A percentile compares a stretch with the other conserved stretches of the same genome.
Conservation (phyloP, 1,284 basidiomycete species). For the Exobasidium cylindrosporum region DNA sequence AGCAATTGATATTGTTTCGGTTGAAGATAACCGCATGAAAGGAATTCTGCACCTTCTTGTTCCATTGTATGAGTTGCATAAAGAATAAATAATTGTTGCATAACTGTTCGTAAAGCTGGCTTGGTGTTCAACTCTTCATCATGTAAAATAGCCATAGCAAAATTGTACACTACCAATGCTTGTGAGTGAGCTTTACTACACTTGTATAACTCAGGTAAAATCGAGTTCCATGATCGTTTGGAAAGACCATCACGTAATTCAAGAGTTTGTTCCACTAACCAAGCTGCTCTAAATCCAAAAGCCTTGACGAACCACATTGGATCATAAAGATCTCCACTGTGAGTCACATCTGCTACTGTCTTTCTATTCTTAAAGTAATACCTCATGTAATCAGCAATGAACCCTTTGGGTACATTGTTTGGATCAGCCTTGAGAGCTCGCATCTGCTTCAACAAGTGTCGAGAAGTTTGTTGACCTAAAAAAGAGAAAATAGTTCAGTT, state of each 20-base stretch:
- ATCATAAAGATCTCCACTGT: constrained; percentile 44
- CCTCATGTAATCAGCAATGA: constrained; percentile 54
- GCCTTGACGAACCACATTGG: constrained; percentile 54
- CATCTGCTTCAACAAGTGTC: constrained; percentile 56
- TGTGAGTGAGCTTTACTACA: constrained; percentile 46
- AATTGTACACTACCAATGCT: constrained; percentile 54
- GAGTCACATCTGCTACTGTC: constrained; percentile 39
- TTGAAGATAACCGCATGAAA: constrained; percentile 55
- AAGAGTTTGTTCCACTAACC: constrained; percentile 54
- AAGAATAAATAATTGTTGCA: constrained; percentile 50
- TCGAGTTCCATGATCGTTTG: constrained; percentile 55
- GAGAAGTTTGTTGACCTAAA: constrained; percentile 55
- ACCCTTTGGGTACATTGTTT: constrained; percentile 40
- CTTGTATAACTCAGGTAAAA: constrained; percentile 55
- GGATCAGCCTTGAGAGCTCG: constrained; percentile 38
- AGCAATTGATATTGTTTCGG: constrained; percentile 54
- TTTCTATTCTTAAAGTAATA: constrained; percentile 51
- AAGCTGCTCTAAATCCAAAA: constrained; percentile 56
- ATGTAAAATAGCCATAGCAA: constrained; percentile 55
- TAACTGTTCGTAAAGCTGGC: constrained; percentile 54
- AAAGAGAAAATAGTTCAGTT: too few species aligned
- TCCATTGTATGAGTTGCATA: constrained; percentile 45
- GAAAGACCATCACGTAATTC: constrained; percentile 53
- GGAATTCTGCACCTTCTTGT: constrained; percentile 54
- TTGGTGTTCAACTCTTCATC: constrained; percentile 53